Evolutionary conservation across 208 protist genomes (phyloP).

Genomic region (Trypanosomatidae sp.): DNA sequence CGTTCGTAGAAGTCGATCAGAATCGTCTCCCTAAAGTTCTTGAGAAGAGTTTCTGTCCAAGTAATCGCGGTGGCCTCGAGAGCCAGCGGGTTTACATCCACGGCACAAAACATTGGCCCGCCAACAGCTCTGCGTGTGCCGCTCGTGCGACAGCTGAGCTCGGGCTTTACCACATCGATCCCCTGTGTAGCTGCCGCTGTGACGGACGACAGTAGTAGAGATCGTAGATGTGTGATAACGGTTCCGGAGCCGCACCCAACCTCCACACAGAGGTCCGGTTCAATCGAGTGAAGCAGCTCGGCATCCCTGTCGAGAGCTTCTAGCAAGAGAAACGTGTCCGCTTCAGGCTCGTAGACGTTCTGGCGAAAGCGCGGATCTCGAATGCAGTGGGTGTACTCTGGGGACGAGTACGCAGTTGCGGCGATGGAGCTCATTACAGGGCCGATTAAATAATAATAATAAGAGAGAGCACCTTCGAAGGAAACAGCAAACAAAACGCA

Average conservation of each 20-base stretch:
- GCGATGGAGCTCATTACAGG: background rate
- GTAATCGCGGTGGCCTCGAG: conserved; percentile 77
- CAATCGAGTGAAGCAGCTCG: conserved; percentile 30
- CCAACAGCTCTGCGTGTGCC: conserved; percentile 1
- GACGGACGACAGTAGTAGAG: conserved; percentile 23
- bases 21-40: conserved; percentile 20
- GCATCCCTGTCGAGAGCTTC: conserved; percentile 71
- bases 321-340: conserved; percentile 88
- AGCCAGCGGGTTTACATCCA: conserved; percentile 84
- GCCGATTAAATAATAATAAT: background rate
- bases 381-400: conserved; percentile 88
- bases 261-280: conserved; percentile 65
- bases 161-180: background rate
- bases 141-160: background rate
- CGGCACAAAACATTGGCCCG: conserved; percentile 40
- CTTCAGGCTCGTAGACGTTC: conserved; percentile 89
- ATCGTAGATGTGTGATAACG: conserved; percentile 75
- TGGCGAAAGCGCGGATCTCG: conserved; percentile 58
- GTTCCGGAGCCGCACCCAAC: conserved; percentile 85
- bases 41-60: conserved; percentile 56
- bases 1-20: conserved; percentile 1
- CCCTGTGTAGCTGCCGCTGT: background rate
- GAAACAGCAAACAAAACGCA: background rate
- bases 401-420: conserved; percentile 40
- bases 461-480: background rate